These are phyloP conservation scores for Zygosaccharomyces pseudobailii DNA, from an alignment of 1,139 yeast genomes.

Conservation along the genomic window DNA sequence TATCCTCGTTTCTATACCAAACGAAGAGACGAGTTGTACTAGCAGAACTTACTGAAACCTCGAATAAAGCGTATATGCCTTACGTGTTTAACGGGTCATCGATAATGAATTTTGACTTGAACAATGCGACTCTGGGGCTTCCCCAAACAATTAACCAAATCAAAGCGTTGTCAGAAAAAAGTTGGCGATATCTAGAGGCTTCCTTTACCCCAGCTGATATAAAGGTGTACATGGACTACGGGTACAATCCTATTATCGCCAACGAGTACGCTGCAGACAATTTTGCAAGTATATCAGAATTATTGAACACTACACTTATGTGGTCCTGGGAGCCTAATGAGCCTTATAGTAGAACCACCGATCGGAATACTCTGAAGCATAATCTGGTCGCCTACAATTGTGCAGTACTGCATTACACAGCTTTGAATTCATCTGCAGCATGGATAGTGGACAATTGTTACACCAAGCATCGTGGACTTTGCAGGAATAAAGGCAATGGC, in stretches of 20 bases:
- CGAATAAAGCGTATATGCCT: slow-evolving; percentile 11
- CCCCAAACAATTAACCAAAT: slow-evolving; percentile 22
- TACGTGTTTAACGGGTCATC: slow-evolving; percentile 17
- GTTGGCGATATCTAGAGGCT: slow-evolving; percentile 38
- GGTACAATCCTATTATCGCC: slow-evolving; percentile 54
- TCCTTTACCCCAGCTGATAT: slow-evolving; percentile 39
- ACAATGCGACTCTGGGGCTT: slow-evolving; percentile 22
- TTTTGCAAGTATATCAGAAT: slow-evolving; percentile 27
- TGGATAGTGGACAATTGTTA: slow-evolving; percentile 68
- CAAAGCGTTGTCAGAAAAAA: slow-evolving; percentile 9
- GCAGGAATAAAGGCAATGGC: slow-evolving; percentile 43
- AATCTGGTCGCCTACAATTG: slow-evolving; percentile 51
- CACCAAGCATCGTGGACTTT: slow-evolving; percentile 46
- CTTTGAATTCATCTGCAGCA: slow-evolving; percentile 39
- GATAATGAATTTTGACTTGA: slow-evolving; percentile 15
- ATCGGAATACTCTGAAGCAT: slow-evolving; percentile 16
- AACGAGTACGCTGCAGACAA: slow-evolving; percentile 24
- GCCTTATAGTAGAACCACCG: slow-evolving; percentile 37
- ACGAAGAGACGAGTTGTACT: slow-evolving; percentile 41
- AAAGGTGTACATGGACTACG: slow-evolving; percentile 44
- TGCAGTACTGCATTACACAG: slow-evolving; percentile 40
- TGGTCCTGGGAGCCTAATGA: slow-evolving; percentile 73
- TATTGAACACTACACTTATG: slow-evolving; percentile 37
- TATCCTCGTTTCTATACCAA: slow-evolving; percentile 41
- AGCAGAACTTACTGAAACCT: slow-evolving; percentile 10